phyloP scores from a whole-genome alignment of 306 rosid species.

The Vigna reflexopilosa region DNA sequence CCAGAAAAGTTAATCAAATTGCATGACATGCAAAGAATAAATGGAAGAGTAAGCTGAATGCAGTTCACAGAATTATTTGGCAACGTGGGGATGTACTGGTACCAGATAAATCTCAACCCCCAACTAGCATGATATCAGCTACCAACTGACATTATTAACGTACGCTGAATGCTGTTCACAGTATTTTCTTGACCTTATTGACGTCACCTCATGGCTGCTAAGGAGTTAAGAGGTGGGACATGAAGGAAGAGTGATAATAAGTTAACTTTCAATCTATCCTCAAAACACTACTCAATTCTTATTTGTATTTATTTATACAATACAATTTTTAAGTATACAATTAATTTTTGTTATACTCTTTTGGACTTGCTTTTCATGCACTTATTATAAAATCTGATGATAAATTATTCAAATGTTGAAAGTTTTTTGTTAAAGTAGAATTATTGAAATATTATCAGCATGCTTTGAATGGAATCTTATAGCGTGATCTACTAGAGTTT shows the following conservation, averaged over 20 bases:
- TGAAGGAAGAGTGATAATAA: no score
- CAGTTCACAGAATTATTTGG: conserved; percentile 6
- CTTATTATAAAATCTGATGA: background rate
- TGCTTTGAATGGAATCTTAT: background rate
- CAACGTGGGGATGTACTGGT: background rate
- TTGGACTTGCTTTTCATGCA: background rate
- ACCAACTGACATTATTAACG: background rate
- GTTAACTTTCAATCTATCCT: no score
- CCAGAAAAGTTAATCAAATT: conserved; percentile 5
- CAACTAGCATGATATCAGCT: conserved; percentile 23
- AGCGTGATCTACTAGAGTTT: background rate
- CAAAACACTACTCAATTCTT: background rate
- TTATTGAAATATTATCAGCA: background rate
- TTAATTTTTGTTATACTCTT: background rate
- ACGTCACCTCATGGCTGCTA: no score
- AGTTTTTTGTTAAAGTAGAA: background rate
- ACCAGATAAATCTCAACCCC: background rate
- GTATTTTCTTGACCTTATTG: background rate
- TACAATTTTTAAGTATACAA: background rate
- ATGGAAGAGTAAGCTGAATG: conserved; percentile 28
- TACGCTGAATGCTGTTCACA: background rate
- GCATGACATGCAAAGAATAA: conserved; percentile 26
- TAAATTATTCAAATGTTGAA: background rate
- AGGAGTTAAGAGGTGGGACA: no score
- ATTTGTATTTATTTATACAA: background rate